These are phyloP conservation scores for Globisporangium paroecandrum DNA, from an alignment of 352 stramenopile genomes.

Conservation along the genomic window DNA sequence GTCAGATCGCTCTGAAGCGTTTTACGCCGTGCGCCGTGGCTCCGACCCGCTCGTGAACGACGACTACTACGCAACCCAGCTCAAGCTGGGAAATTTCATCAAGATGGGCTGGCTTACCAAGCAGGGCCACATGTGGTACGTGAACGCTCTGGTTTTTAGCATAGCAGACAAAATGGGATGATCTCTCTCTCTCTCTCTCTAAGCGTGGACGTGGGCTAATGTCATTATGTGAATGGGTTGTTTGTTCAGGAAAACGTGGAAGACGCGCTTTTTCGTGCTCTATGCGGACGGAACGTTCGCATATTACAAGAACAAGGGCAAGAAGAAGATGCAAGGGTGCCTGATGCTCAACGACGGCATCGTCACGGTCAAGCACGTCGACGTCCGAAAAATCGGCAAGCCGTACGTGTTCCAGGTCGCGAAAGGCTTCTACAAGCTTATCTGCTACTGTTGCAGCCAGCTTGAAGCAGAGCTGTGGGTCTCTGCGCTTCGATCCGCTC, in stretches of 20 bases:
- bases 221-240: background rate
- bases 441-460: constrained; percentile 77
- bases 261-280: constrained; percentile 82
- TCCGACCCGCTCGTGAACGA: constrained; percentile 69
- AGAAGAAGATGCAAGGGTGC: constrained; percentile 77
- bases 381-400: constrained; percentile 60
- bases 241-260: constrained; percentile 75
- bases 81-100: constrained; percentile 70
- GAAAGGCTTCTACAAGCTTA: constrained; percentile 81
- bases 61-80: constrained; percentile 59
- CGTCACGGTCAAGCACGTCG: constrained; percentile 76
- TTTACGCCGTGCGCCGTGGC: constrained; percentile 40
- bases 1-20: constrained; percentile 20
- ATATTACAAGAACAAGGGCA: constrained; percentile 79
- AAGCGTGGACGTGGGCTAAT: background rate
- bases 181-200: background rate
- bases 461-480: constrained; percentile 84
- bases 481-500: constrained; percentile 46
- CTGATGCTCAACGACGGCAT: constrained; percentile 84
- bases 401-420: constrained; percentile 80
- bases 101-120: constrained; percentile 85
- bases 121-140: constrained; percentile 75
- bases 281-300: constrained; percentile 78
- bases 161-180: background rate
- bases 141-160: background rate